A percentile compares a stretch with the other conserved stretches of the same genome.
These are phyloP conservation scores for Trichoderma polysporum DNA, from an alignment of 2,329 filamentous ascomycete species.

Conservation along the genomic window DNA sequence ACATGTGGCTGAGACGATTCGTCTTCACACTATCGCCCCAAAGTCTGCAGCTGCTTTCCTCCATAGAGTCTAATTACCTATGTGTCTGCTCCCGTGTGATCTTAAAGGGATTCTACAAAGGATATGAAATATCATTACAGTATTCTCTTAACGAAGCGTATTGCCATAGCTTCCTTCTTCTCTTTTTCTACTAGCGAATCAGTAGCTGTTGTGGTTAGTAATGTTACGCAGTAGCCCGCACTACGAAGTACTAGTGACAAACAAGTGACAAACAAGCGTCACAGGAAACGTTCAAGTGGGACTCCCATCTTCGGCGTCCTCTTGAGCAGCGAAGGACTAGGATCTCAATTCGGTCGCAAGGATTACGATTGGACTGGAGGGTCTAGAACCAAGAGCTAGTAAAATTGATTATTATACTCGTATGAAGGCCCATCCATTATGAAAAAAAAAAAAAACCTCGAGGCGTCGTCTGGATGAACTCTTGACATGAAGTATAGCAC, in stretches of 20 bases:
- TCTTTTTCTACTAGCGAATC: neutral
- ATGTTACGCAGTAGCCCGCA: neutral
- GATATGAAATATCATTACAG: no score
- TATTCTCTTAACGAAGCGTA: neutral
- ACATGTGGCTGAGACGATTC: constrained; percentile 8
- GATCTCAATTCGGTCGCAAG: neutral
- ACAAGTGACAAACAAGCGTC: neutral
- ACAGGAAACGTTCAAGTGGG: neutral
- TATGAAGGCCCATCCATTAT: neutral
- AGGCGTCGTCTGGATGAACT: neutral
- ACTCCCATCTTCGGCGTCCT: neutral
- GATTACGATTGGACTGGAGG: neutral
- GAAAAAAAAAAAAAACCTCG: neutral
- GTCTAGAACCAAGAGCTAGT: neutral
- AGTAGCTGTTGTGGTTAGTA: neutral
- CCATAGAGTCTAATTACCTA: neutral
- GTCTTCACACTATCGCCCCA: neutral
- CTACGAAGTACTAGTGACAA: no score
- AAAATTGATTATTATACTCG: neutral
- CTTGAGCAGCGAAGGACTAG: neutral
- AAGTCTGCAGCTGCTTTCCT: neutral
- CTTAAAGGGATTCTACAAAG: neutral
- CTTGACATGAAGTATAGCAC: neutral
- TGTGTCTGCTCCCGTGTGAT: no score
- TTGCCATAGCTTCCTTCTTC: neutral